phyloP scores from a whole-genome alignment of 768 basidiomycete genomes.

The Pisolithus tinctorius region DNA sequence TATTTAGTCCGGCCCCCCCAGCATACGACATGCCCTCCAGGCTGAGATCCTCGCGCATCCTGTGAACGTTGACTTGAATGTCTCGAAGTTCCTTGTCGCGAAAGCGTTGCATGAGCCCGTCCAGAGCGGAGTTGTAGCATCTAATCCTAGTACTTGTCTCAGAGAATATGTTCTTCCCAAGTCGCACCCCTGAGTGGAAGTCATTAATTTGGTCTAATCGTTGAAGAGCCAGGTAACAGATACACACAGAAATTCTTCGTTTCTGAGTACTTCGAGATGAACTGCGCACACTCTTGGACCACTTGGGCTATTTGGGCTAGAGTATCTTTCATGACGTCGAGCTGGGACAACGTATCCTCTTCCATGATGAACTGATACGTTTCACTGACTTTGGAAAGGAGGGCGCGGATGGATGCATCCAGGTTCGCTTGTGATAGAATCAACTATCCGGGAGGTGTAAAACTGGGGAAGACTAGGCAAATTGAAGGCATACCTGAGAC shows the following conservation, averaged over 20 bases:
- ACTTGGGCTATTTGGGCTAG: conserved; percentile 8
- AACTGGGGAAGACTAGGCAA: not conserved
- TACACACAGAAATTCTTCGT: conserved; percentile 15
- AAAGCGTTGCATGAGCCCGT: not conserved
- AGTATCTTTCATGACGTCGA: not conserved
- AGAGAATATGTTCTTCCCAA: not conserved
- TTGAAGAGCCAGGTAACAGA: too few relatives aligned
- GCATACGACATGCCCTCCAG: conserved; percentile 1
- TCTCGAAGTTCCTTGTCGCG: not conserved
- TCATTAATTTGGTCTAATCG: not conserved
- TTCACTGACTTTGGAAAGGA: not conserved
- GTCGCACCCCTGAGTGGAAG: not conserved
- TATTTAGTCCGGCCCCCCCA: not conserved
- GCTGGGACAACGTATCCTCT: not conserved
- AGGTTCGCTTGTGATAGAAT: conserved; percentile 2
- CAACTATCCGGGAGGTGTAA: not conserved
- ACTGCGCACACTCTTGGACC: conserved; percentile 21
- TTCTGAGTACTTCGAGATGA: conserved; percentile 22
- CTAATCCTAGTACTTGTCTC: not conserved
- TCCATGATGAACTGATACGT: not conserved
- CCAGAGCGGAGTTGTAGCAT: not conserved
- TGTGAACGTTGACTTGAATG: not conserved
- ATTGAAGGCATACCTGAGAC: not conserved
- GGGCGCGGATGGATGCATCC: not conserved
- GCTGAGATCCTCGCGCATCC: not conserved